Base-by-base conservation (phyloP, 768 basidiomycete species). In the Coprinopsis marcescibilis region DNA sequence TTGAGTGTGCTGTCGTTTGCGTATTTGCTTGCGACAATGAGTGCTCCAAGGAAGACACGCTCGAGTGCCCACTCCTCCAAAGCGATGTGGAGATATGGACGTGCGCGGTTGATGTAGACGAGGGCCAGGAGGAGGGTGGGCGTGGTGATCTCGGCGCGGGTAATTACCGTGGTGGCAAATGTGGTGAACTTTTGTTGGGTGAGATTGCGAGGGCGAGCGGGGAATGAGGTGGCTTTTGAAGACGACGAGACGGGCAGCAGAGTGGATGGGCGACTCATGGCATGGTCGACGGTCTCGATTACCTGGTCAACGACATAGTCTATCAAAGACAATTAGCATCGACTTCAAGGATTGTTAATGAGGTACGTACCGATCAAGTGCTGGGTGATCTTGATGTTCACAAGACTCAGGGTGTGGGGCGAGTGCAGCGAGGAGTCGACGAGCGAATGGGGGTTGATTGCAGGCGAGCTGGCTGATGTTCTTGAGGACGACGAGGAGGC, bases 1-100 rank as follows among this genome's bases (percentile, higher is more conserved):
- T 93, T 93, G 13, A 91, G 75, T 21, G 87, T 89, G 13, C 85
- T 89, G 62, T 94, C 91, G 62, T 93, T 91, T 27, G 85, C 69
- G 60, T 92, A 92, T 80, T 93, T 94, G 67, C 84, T 84, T 5
- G 91, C 90, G 38, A 79, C 72, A 64, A 94, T 92, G 53, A 93
- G 65, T n/a, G 89, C 82, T 42, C 91, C 91, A 34, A 94, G 77
- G 67, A 94, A 93, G 24, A 94, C 90, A 33, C 91, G 81, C 65
- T 93, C 89, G 40, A 87, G 73, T 12, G 90, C 91, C 86, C 86
- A 89, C 57, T 87, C 81, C 59, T 88, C 85, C 50, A 86, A 69
- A 7, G 84, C 84, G 53, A 89, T 89, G 59, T 85, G 83, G 34
- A 90, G 73, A 62, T 88, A 84, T 2, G 84, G 84, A 55, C 81